These are phyloP conservation scores for Malassezia restricta DNA, from an alignment of 1,284 basidiomycete species.

Conservation along the genomic window DNA sequence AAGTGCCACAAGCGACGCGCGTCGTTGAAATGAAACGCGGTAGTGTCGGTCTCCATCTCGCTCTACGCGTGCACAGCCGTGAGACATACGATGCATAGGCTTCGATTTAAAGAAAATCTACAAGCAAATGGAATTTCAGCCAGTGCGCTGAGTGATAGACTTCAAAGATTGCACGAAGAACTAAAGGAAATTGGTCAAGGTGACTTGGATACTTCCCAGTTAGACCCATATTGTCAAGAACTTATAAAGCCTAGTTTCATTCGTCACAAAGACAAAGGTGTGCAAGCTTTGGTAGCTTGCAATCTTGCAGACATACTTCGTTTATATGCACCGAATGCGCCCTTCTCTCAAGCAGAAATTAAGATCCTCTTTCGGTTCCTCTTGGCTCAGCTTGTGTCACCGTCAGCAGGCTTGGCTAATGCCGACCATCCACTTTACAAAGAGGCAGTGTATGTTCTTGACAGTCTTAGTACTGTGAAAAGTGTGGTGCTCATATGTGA, in stretches of 20 bases:
- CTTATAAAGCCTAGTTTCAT: constrained; percentile 68
- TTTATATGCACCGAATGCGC: constrained; percentile 90
- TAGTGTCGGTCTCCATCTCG: too few relatives aligned
- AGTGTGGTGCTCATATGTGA: constrained; percentile 86
- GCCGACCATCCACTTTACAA: constrained; percentile 24
- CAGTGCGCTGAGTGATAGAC: constrained; percentile 27
- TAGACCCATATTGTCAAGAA: constrained; percentile 62
- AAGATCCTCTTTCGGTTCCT: constrained; percentile 55
- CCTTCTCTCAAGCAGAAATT: constrained; percentile 75
- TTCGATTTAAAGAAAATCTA: constrained; percentile 26
- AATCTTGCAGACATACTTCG: constrained; percentile 86
- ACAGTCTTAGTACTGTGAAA: constrained; percentile 84
- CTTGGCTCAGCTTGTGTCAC: constrained; percentile 31
- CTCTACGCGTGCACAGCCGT: too few relatives aligned
- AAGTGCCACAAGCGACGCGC: too few relatives aligned
- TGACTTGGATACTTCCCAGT: constrained; percentile 60
- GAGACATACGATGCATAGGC: not conserved
- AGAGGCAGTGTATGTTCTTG: constrained; percentile 60
- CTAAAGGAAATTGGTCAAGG: constrained; percentile 81
- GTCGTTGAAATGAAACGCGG: too few relatives aligned
- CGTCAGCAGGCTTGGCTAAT: constrained; percentile 24
- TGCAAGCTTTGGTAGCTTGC: constrained; percentile 84
- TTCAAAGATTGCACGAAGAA: constrained; percentile 48
- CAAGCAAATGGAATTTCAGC: constrained; percentile 25
- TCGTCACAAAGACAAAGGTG: constrained; percentile 82